Evolutionary conservation across 768 basidiomycete species (phyloP).

Genomic region (Sarcodon aspratus): DNA sequence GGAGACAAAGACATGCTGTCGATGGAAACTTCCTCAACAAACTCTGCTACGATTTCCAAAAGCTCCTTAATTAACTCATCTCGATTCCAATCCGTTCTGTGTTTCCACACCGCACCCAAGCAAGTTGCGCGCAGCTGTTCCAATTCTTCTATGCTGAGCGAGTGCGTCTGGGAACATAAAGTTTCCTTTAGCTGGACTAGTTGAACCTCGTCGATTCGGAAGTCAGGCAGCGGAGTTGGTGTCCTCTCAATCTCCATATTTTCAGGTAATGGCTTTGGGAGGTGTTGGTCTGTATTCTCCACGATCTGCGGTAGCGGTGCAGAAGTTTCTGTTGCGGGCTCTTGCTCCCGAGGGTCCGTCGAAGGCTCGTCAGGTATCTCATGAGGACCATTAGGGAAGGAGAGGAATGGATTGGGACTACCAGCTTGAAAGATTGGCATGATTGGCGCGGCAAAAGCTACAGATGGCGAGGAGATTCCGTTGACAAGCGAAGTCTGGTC

Average conservation of each 20-base stretch:
- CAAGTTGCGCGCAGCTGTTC: constrained; percentile 88
- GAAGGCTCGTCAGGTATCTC: neutral
- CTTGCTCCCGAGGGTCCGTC: neutral
- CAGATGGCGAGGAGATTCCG: constrained; percentile 7
- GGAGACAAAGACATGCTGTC: constrained; percentile 10
- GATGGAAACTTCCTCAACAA: constrained; percentile 48
- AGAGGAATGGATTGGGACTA: neutral
- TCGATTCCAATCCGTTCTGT: constrained; percentile 77
- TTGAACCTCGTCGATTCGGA: constrained; percentile 45
- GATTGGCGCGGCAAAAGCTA: neutral
- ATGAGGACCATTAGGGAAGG: neutral
- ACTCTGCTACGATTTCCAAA: constrained; percentile 42
- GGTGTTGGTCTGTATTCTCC: constrained; percentile 2
- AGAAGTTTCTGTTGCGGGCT: neutral
- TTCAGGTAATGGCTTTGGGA: constrained; percentile 14
- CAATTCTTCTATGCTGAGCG: constrained; percentile 75
- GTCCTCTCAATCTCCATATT: constrained; percentile 43
- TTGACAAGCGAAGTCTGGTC: constrained; percentile 10
- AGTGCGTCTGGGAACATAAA: constrained; percentile 42
- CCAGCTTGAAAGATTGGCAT: neutral
- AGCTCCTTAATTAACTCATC: constrained; percentile 51
- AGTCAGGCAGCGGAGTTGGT: constrained; percentile 70
- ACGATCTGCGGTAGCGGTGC: constrained; percentile 4
- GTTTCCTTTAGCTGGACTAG: constrained; percentile 36
- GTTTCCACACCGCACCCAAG: constrained; percentile 74